Evolutionary conservation across 2,329 filamentous ascomycete species (phyloP).

Genomic region (Talaromyces islandicus): DNA sequence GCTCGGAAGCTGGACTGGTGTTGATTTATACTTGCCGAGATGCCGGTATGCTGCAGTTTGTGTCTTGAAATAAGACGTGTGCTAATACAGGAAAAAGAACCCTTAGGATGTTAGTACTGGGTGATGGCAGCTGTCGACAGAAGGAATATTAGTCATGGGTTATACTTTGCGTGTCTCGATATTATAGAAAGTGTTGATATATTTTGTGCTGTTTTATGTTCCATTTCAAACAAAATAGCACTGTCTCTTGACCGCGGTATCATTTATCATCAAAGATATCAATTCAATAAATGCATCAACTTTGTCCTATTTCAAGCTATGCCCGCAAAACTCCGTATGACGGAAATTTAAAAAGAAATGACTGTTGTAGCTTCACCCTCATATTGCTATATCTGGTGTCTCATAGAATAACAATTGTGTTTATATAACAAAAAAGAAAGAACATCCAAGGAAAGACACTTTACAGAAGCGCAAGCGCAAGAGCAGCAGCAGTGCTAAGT

Average conservation of each 20-base stretch:
- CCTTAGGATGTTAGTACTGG: not conserved
- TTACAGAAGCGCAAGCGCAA: constrained; percentile 43
- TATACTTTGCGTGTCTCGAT: not conserved
- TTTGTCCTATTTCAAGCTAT: not conserved
- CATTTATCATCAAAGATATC: not conserved
- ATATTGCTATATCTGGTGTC: not conserved
- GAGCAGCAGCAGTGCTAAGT: constrained; percentile 46
- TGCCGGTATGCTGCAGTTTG: not conserved
- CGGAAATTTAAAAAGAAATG: not conserved
- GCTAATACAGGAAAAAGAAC: not conserved
- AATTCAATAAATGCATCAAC: not conserved
- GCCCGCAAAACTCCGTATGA: not conserved
- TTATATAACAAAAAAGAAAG: constrained; percentile 11
- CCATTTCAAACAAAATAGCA: too few species aligned
- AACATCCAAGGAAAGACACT: constrained; percentile 26
- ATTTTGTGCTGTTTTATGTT: not conserved
- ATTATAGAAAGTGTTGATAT: not conserved
- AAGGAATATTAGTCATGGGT: not conserved
- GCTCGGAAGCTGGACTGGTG: constrained; percentile 12
- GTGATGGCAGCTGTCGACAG: too few species aligned
- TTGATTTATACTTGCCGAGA: not conserved
- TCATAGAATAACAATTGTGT: constrained; percentile 15
- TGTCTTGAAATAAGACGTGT: not conserved
- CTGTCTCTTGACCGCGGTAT: too few species aligned
- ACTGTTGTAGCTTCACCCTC: not conserved